A percentile compares a stretch with the other conserved stretches of the same genome.
Conservation (phyloP, 768 basidiomycete species). For the Trametes cingulata region DNA sequence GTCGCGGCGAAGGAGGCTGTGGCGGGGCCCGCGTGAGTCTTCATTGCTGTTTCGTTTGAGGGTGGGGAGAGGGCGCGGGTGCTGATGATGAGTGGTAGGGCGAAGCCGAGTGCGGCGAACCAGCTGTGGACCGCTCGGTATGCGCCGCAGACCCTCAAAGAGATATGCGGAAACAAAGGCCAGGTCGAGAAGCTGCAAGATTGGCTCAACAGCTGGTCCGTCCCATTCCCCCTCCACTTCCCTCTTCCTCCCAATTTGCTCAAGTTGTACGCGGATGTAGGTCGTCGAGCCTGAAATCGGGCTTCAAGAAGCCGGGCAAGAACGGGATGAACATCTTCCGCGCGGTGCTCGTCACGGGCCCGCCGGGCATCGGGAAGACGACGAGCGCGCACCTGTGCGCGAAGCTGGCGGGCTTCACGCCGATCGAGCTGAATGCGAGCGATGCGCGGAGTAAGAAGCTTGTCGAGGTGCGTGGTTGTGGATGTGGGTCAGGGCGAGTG, state of each 20-base stretch:
- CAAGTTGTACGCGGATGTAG: conserved; percentile 46
- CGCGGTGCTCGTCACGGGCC: conserved; percentile 87
- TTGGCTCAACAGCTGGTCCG: conserved; percentile 90
- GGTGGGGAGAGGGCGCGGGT: not conserved
- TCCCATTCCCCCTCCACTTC: not conserved
- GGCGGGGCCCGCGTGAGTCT: too few species aligned
- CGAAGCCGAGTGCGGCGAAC: conserved; percentile 29
- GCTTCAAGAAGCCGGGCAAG: conserved; percentile 95
- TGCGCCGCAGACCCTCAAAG: conserved; percentile 83
- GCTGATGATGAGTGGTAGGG: not conserved
- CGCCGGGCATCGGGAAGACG: conserved; percentile 98
- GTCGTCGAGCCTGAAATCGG: conserved; percentile 67
- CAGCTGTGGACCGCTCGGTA: conserved; percentile 97
- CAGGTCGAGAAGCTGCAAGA: conserved; percentile 83
- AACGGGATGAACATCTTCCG: conserved; percentile 83
- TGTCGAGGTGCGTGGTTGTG: conserved; percentile 63
- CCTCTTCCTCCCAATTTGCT: not conserved
- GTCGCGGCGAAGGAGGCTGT: conserved; percentile 42
- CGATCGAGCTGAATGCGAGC: conserved; percentile 96
- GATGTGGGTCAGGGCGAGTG: too few species aligned
- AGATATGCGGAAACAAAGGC: conserved; percentile 94
- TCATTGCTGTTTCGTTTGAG: too few species aligned
- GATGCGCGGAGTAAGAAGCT: conserved; percentile 96
- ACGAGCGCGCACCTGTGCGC: conserved; percentile 94
- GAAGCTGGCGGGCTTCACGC: conserved; percentile 84